These are phyloP conservation scores for Xylaria sp. DNA, from an alignment of 2,329 filamentous ascomycete genomes.

Conservation along the genomic window DNA sequence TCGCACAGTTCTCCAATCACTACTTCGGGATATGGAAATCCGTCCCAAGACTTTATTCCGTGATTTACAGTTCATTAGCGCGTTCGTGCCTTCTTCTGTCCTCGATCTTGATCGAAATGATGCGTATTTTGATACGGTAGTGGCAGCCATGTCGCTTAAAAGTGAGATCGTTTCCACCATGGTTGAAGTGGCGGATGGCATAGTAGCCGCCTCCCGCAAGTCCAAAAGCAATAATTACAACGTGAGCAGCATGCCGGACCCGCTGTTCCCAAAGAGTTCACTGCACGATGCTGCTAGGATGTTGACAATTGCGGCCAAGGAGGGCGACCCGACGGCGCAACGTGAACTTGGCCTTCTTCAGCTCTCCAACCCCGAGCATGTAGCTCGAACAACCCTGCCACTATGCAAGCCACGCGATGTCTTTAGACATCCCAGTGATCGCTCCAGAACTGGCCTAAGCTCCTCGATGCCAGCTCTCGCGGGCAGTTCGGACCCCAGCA, in stretches of 20 bases:
- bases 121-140: conserved; percentile 88
- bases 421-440: conserved; percentile 66
- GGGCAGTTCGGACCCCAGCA: conserved; percentile 47
- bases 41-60: conserved; percentile 85
- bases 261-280: conserved; percentile 64
- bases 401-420: conserved; percentile 86
- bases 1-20: conserved; percentile 70
- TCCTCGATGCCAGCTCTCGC: conserved; percentile 40
- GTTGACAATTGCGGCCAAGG: conserved; percentile 92
- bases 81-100: conserved; percentile 69
- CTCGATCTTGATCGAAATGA: conserved; percentile 74
- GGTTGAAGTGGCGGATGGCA: conserved; percentile 77
- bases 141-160: conserved; percentile 89
- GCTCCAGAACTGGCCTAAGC: conserved; percentile 45
- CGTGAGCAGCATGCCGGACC: conserved; percentile 46
- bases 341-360: conserved; percentile 94
- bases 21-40: conserved; percentile 74
- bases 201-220: conserved; percentile 72
- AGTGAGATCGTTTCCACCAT: conserved; percentile 86
- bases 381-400: conserved; percentile 82
- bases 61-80: conserved; percentile 79
- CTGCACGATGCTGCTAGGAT: conserved; percentile 86
- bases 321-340: conserved; percentile 88
- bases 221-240: conserved; percentile 44
- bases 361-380: conserved; percentile 87